phyloP scores from a whole-genome alignment of 2,329 filamentous ascomycete genomes.

The Ilyonectria mors-panacis region DNA sequence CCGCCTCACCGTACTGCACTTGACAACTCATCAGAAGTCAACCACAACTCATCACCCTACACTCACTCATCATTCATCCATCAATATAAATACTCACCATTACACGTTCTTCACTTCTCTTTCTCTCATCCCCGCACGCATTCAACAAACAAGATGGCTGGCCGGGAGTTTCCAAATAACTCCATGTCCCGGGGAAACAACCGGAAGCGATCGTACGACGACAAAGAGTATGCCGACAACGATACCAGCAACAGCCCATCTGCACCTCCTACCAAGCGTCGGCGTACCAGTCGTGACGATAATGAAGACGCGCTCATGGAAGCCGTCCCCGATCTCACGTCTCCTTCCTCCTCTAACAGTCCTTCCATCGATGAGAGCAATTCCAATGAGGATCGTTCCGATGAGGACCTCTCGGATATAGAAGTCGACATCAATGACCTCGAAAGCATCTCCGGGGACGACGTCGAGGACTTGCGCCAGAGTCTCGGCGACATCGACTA shows the following conservation, averaged over 20 bases:
- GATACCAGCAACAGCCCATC: too few species aligned
- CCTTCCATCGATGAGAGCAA: background rate
- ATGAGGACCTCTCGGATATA: constrained; percentile 18
- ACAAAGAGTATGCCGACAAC: background rate
- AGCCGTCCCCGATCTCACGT: background rate
- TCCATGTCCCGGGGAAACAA: constrained; percentile 9
- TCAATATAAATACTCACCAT: background rate
- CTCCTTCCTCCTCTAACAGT: background rate
- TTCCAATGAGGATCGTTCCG: background rate
- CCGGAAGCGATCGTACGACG: constrained; percentile 4
- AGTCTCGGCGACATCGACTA: background rate
- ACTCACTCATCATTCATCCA: background rate
- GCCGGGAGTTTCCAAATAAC: background rate
- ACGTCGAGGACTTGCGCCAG: background rate
- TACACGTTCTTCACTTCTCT: background rate
- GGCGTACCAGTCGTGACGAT: background rate
- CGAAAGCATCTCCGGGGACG: constrained; percentile 5
- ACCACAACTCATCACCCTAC: background rate
- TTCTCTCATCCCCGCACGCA: background rate
- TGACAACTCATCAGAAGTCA: background rate
- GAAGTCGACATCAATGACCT: constrained; percentile 30
- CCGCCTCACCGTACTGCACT: background rate
- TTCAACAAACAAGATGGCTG: background rate
- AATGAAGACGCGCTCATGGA: background rate
- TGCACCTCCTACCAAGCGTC: background rate